Evolutionary conservation across 495 filamentous ascomycete genomes (phyloP).

Genomic region (Xylaria castorea): DNA sequence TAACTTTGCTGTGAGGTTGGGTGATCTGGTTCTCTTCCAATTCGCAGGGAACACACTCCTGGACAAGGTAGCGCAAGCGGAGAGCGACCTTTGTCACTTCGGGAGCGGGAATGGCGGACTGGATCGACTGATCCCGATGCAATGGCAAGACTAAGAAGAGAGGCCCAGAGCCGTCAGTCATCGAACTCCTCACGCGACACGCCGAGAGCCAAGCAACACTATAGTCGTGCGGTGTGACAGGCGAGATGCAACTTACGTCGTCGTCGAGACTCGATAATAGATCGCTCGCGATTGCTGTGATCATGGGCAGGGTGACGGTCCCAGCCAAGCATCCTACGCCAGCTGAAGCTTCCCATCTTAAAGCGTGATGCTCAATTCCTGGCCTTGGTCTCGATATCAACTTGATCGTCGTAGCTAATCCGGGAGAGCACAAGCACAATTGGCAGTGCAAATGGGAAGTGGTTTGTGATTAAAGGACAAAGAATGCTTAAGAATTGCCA

Average conservation of each 20-base stretch:
- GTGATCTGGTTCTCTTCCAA: slow-evolving; percentile 75
- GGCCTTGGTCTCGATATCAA: no score
- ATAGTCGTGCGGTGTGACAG: background rate
- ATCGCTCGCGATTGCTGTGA: slow-evolving; percentile 47
- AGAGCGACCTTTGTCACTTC: slow-evolving; percentile 88
- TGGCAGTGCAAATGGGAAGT: background rate
- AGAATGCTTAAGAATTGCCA: background rate
- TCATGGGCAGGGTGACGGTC: slow-evolving; percentile 43
- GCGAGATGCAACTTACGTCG: slow-evolving; percentile 42
- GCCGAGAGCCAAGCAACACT: background rate
- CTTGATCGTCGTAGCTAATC: background rate
- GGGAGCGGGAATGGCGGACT: slow-evolving; percentile 68
- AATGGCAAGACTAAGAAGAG: slow-evolving; percentile 66
- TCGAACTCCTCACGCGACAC: slow-evolving; percentile 12
- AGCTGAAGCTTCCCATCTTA: slow-evolving; percentile 43
- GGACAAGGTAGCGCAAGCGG: slow-evolving; percentile 88
- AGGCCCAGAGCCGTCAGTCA: slow-evolving; percentile 29
- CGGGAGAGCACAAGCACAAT: no score
- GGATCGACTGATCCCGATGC: slow-evolving; percentile 56
- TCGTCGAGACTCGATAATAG: slow-evolving; percentile 47
- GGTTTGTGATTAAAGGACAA: background rate
- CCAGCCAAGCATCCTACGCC: slow-evolving; percentile 51
- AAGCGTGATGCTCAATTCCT: background rate
- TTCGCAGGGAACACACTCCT: slow-evolving; percentile 87
- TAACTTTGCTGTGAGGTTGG: slow-evolving; percentile 78